Percentiles rank a stretch among this genome's conserved stretches.
phyloP scores from a whole-genome alignment of 768 basidiomycete species.

The Kwoniella europaea region DNA sequence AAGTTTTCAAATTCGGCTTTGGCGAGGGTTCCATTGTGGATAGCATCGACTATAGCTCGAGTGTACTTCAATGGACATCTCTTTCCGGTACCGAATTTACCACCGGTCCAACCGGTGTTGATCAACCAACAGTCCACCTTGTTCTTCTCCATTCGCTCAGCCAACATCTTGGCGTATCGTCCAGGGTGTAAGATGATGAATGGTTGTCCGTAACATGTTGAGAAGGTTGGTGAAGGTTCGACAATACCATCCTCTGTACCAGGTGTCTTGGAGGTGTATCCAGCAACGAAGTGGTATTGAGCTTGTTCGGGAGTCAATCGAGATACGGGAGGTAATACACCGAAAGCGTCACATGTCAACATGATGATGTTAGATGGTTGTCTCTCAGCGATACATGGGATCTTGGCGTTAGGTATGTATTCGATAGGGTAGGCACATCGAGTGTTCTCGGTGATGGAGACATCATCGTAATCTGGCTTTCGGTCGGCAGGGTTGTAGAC shows the following conservation, averaged over 20 bases:
- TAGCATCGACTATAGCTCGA: constrained; percentile 93
- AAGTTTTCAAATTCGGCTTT: constrained; percentile 85
- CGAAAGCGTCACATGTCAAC: constrained; percentile 97
- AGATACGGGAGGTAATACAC: constrained; percentile 94
- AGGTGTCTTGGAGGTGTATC: constrained; percentile 92
- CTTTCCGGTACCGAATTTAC: constrained; percentile 89
- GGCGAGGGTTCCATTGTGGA: constrained; percentile 89
- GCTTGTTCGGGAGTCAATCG: constrained; percentile 92
- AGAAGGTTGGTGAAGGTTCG: constrained; percentile 98
- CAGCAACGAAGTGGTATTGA: constrained; percentile 95
- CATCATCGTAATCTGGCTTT: constrained; percentile 90
- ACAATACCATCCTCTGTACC: constrained; percentile 97
- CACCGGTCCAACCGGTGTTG: constrained; percentile 89
- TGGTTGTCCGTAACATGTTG: constrained; percentile 98
- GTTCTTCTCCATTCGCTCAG: constrained; percentile 86
- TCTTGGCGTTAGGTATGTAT: constrained; percentile 90
- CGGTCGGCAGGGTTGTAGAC: constrained; percentile 88
- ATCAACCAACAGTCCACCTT: constrained; percentile 95
- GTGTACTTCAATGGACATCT: constrained; percentile 97
- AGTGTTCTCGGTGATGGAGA: constrained; percentile 97
- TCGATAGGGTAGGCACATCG: constrained; percentile 99
- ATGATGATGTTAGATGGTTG: constrained; percentile 75
- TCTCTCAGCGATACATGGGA: constrained; percentile 82
- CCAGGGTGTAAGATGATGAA: constrained; percentile 98
- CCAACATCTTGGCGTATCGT: constrained; percentile 96